phyloP scores from a whole-genome alignment of 2,329 filamentous ascomycete genomes.

The Chalaropsis thielavioides region DNA sequence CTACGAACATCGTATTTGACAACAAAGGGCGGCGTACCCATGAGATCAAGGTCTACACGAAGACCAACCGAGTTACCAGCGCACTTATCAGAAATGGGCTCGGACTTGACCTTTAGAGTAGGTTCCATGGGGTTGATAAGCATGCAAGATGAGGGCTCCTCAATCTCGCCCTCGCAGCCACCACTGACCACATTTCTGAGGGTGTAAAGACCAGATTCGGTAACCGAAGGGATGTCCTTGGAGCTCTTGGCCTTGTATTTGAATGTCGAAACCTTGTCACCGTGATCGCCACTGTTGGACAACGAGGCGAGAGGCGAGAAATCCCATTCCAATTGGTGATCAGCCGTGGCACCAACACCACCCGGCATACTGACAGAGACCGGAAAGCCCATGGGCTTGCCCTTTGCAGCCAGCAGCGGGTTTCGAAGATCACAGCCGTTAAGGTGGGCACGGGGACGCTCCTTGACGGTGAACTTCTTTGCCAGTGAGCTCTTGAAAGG shows the following conservation, averaged over 20 bases:
- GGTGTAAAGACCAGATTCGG: conserved; percentile 72
- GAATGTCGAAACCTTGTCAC: conserved; percentile 41
- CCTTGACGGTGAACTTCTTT: conserved; percentile 72
- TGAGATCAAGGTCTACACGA: conserved; percentile 73
- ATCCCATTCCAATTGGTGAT: conserved; percentile 63
- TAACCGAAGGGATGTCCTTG: conserved; percentile 52
- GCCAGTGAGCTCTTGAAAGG: conserved; percentile 48
- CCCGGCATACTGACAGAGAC: conserved; percentile 38
- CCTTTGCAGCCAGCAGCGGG: conserved; percentile 72
- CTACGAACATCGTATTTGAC: conserved; percentile 61
- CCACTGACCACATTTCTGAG: conserved; percentile 65
- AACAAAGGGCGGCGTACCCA: conserved; percentile 84
- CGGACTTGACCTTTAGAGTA: conserved; percentile 53
- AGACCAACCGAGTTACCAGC: conserved; percentile 87
- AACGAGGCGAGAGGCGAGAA: conserved; percentile 64
- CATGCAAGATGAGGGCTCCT: conserved; percentile 88
- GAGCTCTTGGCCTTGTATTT: conserved; percentile 46
- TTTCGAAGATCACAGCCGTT: conserved; percentile 62
- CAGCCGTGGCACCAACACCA: conserved; percentile 46
- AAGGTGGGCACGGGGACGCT: conserved; percentile 62
- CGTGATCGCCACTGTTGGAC: conserved; percentile 55
- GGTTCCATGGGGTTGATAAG: conserved; percentile 85
- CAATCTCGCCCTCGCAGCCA: conserved; percentile 72
- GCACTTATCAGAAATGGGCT: conserved; percentile 87
- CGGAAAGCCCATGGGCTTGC: conserved; percentile 52